These are phyloP conservation scores for Didymella glomerata DNA, from an alignment of 2,329 filamentous ascomycete species.

Conservation along the genomic window DNA sequence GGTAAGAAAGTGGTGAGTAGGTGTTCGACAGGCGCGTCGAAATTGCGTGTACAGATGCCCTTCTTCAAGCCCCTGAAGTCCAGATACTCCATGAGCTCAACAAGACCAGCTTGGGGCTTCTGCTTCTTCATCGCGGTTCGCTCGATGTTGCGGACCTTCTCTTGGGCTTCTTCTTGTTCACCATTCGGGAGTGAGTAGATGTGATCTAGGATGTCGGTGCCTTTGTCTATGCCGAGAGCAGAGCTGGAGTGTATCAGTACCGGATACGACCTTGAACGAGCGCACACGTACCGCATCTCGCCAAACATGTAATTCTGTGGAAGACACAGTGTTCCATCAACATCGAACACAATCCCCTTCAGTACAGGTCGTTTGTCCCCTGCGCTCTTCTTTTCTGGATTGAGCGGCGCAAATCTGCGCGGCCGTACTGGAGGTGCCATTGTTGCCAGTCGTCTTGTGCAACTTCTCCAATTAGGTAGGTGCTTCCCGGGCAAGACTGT, in stretches of 20 bases:
- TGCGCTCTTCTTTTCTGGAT: constrained; percentile 39
- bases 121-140: constrained; percentile 80
- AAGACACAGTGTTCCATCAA: constrained; percentile 90
- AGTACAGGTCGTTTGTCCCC: constrained; percentile 55
- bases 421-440: constrained; percentile 38
- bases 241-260: constrained; percentile 30
- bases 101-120: constrained; percentile 81
- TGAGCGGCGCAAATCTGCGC: constrained; percentile 62
- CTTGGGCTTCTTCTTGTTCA: constrained; percentile 71
- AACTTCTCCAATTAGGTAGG: neutral
- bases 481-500: neutral
- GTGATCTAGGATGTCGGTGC: constrained; percentile 86
- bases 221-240: constrained; percentile 75
- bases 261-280: neutral
- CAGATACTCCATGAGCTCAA: constrained; percentile 81
- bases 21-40: constrained; percentile 76
- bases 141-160: constrained; percentile 81
- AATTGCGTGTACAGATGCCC: constrained; percentile 94
- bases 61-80: constrained; percentile 73
- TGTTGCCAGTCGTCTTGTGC: constrained; percentile 14
- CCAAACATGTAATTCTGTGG: constrained; percentile 96
- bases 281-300: constrained; percentile 72
- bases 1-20: constrained; percentile 78
- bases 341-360: constrained; percentile 80
- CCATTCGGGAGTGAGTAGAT: constrained; percentile 75